Base-by-base conservation (phyloP, 352 stramenopile species). In the Globisporangium paddicum region DNA sequence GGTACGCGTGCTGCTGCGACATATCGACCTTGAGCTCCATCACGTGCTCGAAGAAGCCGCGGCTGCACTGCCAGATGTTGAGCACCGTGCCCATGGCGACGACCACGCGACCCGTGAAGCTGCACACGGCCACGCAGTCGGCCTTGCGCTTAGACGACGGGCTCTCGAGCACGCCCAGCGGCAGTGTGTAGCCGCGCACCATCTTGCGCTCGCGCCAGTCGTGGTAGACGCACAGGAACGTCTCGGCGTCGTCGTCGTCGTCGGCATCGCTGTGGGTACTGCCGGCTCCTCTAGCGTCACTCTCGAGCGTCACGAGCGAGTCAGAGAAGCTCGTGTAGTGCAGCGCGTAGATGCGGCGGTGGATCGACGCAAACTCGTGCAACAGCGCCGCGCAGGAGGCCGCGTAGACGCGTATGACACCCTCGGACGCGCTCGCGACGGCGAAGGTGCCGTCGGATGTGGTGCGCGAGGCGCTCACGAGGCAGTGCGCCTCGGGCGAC, bases 281-380 rank as follows among this genome's bases (percentile, higher is more conserved):
- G 0, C 66, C 35, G 2, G 54, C 37, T 2, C 51, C 54, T 6
- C 38, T 23, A 2, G 25, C 51, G 32, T 87, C 71, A 60, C 82
- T 92, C 66, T 95, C 82, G 38, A 95, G 75, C 48, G 85, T 95
- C 64, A 95, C 80, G 37, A 95, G 70, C 54, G 81, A 89, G 62
- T 95, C 85, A 16, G 82, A 91, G 61, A 95, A 93, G 67, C 81
- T 91, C 54, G 85, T 95, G 68, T 93, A 92, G 55, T 89, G 78
- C 64, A 95, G 60, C 41, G 77, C 67, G 56, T 89, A 73, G 52
- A 95, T 66, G 56, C 67, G 79, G 11, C 62, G 64, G 65, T 95
- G 85, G 64, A 95, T 88, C 37, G 80, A 74, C 38, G 79, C 53
- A 60, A 95, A 95, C 63, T 95, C 85, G 58, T 95, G 85, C 55